phyloP scores from a whole-genome alignment of 441 rosid genomes.

The Lepidium campestre region DNA sequence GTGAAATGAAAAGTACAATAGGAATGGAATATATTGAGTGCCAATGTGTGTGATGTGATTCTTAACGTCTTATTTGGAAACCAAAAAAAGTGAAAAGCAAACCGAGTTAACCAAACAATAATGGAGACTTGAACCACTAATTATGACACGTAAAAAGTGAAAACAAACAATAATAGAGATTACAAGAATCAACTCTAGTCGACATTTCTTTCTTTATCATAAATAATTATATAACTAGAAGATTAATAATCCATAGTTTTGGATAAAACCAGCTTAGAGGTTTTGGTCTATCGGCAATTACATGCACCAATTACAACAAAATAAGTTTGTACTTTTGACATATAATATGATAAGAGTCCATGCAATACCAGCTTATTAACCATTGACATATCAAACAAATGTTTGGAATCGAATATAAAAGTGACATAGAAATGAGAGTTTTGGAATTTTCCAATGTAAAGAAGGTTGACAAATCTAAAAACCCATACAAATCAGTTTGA shows the following conservation, averaged over 20 bases:
- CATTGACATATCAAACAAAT: neutral
- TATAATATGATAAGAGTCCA: neutral
- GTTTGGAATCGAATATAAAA: neutral
- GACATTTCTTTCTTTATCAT: too few species aligned
- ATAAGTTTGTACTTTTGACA: neutral
- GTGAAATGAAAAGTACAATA: neutral
- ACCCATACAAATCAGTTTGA: constrained; percentile 3
- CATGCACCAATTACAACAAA: neutral
- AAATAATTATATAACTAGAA: too few species aligned
- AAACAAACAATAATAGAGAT: neutral
- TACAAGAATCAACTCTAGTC: neutral
- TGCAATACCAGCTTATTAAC: neutral
- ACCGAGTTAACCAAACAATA: neutral
- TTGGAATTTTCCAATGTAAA: neutral
- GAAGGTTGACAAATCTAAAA: constrained; percentile 21
- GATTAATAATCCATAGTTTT: neutral
- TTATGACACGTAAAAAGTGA: neutral
- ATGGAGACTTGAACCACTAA: neutral
- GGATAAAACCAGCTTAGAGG: neutral
- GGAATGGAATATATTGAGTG: neutral
- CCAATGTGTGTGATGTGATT: constrained; percentile 2
- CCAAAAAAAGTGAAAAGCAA: constrained; percentile 7
- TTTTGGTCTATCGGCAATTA: neutral
- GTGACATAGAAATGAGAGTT: neutral
- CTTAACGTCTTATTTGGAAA: neutral